Conservation (phyloP, 495 filamentous ascomycete species). For the Hypoxylon rickii region DNA sequence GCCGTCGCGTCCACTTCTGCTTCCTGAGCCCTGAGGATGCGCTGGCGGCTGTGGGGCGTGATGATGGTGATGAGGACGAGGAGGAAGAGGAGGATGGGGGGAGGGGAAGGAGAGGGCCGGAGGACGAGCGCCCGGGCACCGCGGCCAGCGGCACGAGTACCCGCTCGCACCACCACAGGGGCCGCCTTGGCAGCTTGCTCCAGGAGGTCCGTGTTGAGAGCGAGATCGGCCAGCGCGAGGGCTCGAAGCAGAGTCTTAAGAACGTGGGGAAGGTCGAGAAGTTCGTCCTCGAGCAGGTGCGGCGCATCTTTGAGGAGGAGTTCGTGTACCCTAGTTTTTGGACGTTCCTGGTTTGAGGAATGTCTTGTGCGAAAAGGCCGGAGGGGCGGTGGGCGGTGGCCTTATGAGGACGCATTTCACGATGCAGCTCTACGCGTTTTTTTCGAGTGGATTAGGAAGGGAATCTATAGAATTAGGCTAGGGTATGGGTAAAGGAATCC, state of each 20-base stretch:
- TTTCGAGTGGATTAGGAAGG: too few species aligned
- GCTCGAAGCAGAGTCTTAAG: slow-evolving; percentile 91
- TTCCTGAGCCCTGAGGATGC: slow-evolving; percentile 90
- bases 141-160: slow-evolving; percentile 6
- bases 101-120: background rate
- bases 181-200: slow-evolving; percentile 71
- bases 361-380: too few species aligned
- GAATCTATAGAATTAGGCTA: background rate
- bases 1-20: slow-evolving; percentile 83
- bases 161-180: slow-evolving; percentile 29
- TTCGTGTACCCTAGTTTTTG: slow-evolving; percentile 98
- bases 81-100: slow-evolving; percentile 30
- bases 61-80: slow-evolving; percentile 45
- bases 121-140: background rate
- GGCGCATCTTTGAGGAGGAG: slow-evolving; percentile 96
- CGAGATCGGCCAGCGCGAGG: slow-evolving; percentile 90
- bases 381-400: background rate
- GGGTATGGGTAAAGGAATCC: background rate
- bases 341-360: slow-evolving; percentile 85
- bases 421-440: too few species aligned
- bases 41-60: slow-evolving; percentile 64
- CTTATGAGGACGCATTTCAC: background rate
- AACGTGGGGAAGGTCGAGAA: slow-evolving; percentile 98
- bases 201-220: slow-evolving; percentile 95
- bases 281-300: slow-evolving; percentile 94